Conservation (phyloP, 2,329 filamentous ascomycete genomes). For the Colletotrichum zoysiae region DNA sequence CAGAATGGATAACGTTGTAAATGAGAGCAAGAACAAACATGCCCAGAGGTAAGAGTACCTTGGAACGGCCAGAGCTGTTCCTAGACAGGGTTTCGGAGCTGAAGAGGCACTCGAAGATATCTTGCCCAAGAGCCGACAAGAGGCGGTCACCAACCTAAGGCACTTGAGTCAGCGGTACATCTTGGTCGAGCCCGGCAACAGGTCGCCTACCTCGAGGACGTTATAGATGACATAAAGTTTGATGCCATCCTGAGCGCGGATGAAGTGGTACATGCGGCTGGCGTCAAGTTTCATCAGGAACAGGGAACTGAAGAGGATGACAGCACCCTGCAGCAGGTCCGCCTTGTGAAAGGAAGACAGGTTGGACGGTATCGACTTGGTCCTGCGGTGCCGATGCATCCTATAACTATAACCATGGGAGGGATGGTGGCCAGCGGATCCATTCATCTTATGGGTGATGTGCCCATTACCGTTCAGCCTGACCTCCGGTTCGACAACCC, state of each 20-base stretch:
- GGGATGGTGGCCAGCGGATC: conserved; percentile 28
- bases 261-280: conserved; percentile 97
- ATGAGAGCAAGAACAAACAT: conserved; percentile 89
- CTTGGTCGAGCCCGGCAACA: not conserved
- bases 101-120: conserved; percentile 95
- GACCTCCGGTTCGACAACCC: conserved; percentile 47
- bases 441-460: conserved; percentile 31
- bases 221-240: conserved; percentile 99
- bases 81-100: conserved; percentile 92
- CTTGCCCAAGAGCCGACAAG: conserved; percentile 91
- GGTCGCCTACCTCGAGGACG: conserved; percentile 78
- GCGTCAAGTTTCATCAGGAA: conserved; percentile 93
- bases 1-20: conserved; percentile 90
- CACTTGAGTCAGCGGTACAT: conserved; percentile 9
- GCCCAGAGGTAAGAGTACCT: conserved; percentile 87
- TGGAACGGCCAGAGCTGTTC: conserved; percentile 88
- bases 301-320: conserved; percentile 88
- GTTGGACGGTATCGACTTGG: conserved; percentile 86
- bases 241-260: conserved; percentile 94
- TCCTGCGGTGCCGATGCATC: conserved; percentile 74
- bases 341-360: conserved; percentile 93
- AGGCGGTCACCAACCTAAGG: conserved; percentile 82
- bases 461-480: conserved; percentile 35
- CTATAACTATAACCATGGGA: conserved; percentile 42
- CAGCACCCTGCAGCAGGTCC: conserved; percentile 88